Percentiles rank a stretch among this genome's conserved stretches.
Conservation (phyloP, 1,284 basidiomycete species). For the Cyathus pygmaeus region DNA sequence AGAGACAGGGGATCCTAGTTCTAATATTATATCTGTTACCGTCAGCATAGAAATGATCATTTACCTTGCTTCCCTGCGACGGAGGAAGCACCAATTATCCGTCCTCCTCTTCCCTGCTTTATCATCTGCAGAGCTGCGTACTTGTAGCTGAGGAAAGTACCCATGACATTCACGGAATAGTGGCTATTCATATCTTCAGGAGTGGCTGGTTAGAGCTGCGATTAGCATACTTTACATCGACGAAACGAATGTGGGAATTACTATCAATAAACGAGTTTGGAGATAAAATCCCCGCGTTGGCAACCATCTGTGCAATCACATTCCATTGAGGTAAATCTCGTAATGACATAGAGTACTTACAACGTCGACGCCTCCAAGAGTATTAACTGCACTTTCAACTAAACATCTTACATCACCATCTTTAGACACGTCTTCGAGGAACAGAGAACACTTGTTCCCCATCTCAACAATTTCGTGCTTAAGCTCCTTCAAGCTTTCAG, state of each 20-base stretch:
- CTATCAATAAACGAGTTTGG: conserved; percentile 11
- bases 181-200: conserved; percentile 19
- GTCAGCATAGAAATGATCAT: too few relatives aligned
- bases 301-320: conserved; percentile 20
- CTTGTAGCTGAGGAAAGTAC: conserved; percentile 31
- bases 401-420: neutral
- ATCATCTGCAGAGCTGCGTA: conserved; percentile 34
- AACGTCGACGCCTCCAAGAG: neutral
- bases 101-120: conserved; percentile 27
- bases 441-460: neutral
- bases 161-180: conserved; percentile 21
- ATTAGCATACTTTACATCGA: too few relatives aligned
- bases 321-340: neutral
- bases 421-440: neutral
- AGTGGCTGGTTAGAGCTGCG: conserved; percentile 2
- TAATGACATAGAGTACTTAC: neutral
- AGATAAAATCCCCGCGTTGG: conserved; percentile 24
- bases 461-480: neutral
- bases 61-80: conserved; percentile 18
- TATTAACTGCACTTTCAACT: neutral
- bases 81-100: conserved; percentile 31
- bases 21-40: neutral
- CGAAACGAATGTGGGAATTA: neutral
- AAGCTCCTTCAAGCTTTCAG: neutral
- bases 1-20: neutral